phyloP scores from a whole-genome alignment of 805 yeast genomes.

The Pichia manshurica region DNA sequence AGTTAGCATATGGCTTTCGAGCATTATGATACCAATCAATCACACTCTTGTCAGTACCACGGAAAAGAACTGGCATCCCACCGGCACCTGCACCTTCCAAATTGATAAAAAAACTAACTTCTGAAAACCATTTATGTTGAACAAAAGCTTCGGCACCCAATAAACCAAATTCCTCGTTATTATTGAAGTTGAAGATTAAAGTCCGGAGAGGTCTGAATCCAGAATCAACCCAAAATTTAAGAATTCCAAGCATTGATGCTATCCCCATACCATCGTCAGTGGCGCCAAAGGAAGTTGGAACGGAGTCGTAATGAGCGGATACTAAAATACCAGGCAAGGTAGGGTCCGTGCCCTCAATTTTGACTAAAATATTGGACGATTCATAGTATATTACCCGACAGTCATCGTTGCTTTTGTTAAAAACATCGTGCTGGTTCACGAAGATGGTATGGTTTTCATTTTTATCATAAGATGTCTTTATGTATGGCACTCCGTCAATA shows the following conservation, averaged over 20 bases:
- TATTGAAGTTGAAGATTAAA: slow-evolving; percentile 77
- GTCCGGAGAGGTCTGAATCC: slow-evolving; percentile 58
- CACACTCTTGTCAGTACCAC: slow-evolving; percentile 76
- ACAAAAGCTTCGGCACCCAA: slow-evolving; percentile 74
- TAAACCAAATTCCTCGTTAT: slow-evolving; percentile 84
- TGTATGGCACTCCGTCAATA: slow-evolving; percentile 1
- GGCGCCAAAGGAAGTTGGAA: slow-evolving; percentile 79
- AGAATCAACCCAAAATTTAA: slow-evolving; percentile 39
- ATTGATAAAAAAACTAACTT: slow-evolving; percentile 63
- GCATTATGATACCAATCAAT: slow-evolving; percentile 50
- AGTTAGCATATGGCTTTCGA: slow-evolving; percentile 67
- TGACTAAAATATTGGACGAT: slow-evolving; percentile 72
- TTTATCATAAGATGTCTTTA: slow-evolving; percentile 7
- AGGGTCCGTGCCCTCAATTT: slow-evolving; percentile 58
- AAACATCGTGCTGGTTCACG: slow-evolving; percentile 47
- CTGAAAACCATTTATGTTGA: slow-evolving; percentile 63
- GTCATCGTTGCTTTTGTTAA: slow-evolving; percentile 35
- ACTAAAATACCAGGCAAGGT: slow-evolving; percentile 61
- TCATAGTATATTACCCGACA: slow-evolving; percentile 68
- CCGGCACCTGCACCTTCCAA: slow-evolving; percentile 94
- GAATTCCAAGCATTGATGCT: slow-evolving; percentile 69
- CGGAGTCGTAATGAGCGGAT: slow-evolving; percentile 87
- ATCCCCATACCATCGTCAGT: slow-evolving; percentile 93
- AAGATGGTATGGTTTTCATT: slow-evolving; percentile 15
- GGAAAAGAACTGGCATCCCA: slow-evolving; percentile 72